Percentiles rank a stretch among this genome's conserved stretches.
These are phyloP conservation scores for Neonothopanus nambi DNA, from an alignment of 1,284 basidiomycete species.

Conservation along the genomic window DNA sequence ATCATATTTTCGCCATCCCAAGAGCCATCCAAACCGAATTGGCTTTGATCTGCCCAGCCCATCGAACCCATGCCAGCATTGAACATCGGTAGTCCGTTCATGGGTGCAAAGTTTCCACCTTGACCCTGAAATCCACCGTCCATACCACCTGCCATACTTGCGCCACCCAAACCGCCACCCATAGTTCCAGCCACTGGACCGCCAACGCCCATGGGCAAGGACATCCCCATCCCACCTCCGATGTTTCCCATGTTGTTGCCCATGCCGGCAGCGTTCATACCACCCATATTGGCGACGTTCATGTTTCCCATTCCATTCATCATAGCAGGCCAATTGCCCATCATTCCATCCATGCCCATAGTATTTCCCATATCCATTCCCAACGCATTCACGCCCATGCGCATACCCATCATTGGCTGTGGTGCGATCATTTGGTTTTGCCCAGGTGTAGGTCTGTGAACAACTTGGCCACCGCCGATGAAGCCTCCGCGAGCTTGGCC, in stretches of 20 bases:
- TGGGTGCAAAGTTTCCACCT: conserved; percentile 3
- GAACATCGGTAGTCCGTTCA: conserved; percentile 13
- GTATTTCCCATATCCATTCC: conserved; percentile 29
- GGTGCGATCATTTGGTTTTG: conserved; percentile 52
- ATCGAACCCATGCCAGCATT: conserved; percentile 16
- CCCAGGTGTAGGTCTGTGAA: conserved; percentile 18
- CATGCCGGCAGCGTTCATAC: conserved; percentile 23
- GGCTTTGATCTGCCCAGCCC: conserved; percentile 35
- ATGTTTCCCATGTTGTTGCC: neutral
- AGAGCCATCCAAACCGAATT: conserved; percentile 34
- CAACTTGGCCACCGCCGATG: conserved; percentile 12
- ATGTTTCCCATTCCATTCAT: conserved; percentile 27
- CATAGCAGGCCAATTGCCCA: conserved; percentile 23
- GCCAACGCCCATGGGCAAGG: conserved; percentile 45
- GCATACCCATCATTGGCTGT: conserved; percentile 38
- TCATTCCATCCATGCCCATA: conserved; percentile 31
- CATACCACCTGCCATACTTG: conserved; percentile 21
- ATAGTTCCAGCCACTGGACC: conserved; percentile 27
- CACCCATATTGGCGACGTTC: conserved; percentile 33
- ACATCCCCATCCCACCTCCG: conserved; percentile 36
- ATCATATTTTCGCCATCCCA: conserved; percentile 34
- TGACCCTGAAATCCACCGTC: conserved; percentile 4
- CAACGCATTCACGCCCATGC: conserved; percentile 25
- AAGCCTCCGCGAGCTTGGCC: conserved; percentile 16
- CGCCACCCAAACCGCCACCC: conserved; percentile 26